Conservation (phyloP, 2,329 filamentous ascomycete genomes). For the Verticillium klebahnii region DNA sequence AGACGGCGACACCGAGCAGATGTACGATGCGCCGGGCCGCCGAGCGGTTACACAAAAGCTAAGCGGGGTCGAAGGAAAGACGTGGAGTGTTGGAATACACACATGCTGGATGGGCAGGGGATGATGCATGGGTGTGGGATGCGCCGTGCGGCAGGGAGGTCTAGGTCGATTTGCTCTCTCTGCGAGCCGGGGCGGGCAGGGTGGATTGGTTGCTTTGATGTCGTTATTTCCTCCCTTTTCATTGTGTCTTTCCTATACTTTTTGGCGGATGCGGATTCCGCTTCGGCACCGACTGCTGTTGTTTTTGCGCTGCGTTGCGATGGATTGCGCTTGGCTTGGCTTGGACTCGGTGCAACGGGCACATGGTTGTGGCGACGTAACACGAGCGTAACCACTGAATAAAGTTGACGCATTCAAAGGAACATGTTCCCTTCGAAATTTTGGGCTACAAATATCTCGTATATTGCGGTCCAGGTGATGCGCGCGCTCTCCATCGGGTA, state of each 20-base stretch:
- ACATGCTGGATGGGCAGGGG: conserved; percentile 1
- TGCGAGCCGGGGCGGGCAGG: background rate
- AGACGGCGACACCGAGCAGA: conserved; percentile 7
- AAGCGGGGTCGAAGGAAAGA: background rate
- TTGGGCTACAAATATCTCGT: background rate
- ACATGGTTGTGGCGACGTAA: background rate
- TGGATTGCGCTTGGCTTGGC: background rate
- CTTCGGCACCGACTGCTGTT: background rate
- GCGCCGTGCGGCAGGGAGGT: background rate
- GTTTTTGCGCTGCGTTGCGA: background rate
- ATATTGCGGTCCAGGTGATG: background rate
- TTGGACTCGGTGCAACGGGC: background rate
- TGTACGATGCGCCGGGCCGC: conserved; percentile 10
- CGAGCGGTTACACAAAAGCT: conserved; percentile 3
- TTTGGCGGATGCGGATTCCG: background rate
- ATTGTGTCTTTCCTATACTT: background rate
- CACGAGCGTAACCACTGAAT: background rate
- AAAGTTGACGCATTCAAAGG: background rate
- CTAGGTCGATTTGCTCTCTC: background rate
- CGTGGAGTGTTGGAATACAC: conserved; percentile 6
- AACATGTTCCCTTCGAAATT: background rate
- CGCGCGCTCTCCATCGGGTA: background rate
- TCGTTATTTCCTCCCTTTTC: conserved; percentile 2
- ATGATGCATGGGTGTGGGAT: background rate
- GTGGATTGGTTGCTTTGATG: background rate